Evolutionary conservation across 768 basidiomycete genomes (phyloP).

Genomic region (Panellus pusillus): DNA sequence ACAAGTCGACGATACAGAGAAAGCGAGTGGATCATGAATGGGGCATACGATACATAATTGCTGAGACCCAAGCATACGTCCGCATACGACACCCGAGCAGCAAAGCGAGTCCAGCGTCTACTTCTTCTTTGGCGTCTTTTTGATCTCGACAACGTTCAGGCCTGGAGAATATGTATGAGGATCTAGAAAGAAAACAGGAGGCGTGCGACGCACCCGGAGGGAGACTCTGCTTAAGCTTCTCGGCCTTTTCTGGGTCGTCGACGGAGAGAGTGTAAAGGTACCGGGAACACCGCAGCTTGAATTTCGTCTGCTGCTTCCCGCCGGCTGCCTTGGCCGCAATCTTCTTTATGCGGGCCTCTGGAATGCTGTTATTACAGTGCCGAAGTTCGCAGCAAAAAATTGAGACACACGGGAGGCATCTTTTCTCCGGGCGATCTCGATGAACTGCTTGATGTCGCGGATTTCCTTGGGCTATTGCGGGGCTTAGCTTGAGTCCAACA

Average conservation of each 20-base stretch:
- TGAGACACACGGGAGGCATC: conserved; percentile 86
- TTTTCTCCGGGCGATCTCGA: conserved; percentile 95
- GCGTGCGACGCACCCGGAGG: conserved; percentile 74
- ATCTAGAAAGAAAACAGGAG: not conserved
- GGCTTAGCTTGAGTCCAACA: too few species aligned
- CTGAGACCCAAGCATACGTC: conserved; percentile 26
- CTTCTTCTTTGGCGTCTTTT: conserved; percentile 73
- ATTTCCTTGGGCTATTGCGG: conserved; percentile 87
- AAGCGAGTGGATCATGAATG: conserved; percentile 26
- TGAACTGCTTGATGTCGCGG: conserved; percentile 97
- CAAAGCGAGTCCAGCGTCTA: conserved; percentile 35
- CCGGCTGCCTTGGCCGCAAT: conserved; percentile 64
- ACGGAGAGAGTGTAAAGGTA: conserved; percentile 97
- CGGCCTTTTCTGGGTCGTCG: conserved; percentile 97
- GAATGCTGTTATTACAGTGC: conserved; percentile 2
- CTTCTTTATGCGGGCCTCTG: conserved; percentile 99
- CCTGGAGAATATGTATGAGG: conserved; percentile 39
- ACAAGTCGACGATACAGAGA: too few species aligned
- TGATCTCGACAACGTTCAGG: conserved; percentile 70
- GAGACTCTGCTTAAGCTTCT: conserved; percentile 92
- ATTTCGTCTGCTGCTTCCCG: conserved; percentile 87
- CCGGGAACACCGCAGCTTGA: conserved; percentile 96
- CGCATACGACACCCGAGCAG: conserved; percentile 25
- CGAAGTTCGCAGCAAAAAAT: not conserved
- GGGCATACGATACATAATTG: conserved; percentile 33